Percentiles rank a stretch among this genome's conserved stretches.
These are phyloP conservation scores for Metschnikowia henanensis DNA, from an alignment of 805 yeast species.

Conservation along the genomic window DNA sequence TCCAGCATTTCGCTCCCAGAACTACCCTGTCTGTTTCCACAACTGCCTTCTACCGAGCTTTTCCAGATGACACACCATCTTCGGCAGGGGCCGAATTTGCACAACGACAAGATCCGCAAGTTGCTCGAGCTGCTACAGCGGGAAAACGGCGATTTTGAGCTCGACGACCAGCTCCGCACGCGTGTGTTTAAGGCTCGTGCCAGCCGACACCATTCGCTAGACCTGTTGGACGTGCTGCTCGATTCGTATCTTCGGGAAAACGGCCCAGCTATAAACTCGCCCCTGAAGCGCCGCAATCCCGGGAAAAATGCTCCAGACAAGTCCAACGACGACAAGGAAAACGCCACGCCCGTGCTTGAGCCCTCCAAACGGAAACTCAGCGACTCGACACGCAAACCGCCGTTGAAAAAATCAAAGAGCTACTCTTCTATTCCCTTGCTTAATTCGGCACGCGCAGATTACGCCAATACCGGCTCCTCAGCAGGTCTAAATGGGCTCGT, in stretches of 20 bases:
- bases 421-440: conserved; percentile 27
- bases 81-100: conserved; percentile 24
- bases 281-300: conserved; percentile 7
- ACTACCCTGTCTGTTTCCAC: conserved; percentile 14
- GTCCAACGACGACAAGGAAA: conserved; percentile 31
- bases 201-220: conserved; percentile 14
- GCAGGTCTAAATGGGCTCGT: not conserved
- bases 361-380: conserved; percentile 27
- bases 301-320: not conserved
- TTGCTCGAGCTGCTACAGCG: conserved; percentile 33
- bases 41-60: conserved; percentile 26
- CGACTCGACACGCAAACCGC: conserved; percentile 9
- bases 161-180: conserved; percentile 21
- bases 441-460: conserved; percentile 20
- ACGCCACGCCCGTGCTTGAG: conserved; percentile 25
- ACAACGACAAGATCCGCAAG: conserved; percentile 38
- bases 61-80: conserved; percentile 32
- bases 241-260: conserved; percentile 18
- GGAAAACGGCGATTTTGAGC: conserved; percentile 25
- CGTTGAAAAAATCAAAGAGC: conserved; percentile 12
- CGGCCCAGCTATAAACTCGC: not conserved
- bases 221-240: conserved; percentile 19
- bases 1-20: conserved; percentile 14
- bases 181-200: conserved; percentile 24
- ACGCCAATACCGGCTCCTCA: not conserved